These are phyloP conservation scores for Oryza longistaminata DNA, from an alignment of 176 grass and related monocot species.

Conservation along the genomic window DNA sequence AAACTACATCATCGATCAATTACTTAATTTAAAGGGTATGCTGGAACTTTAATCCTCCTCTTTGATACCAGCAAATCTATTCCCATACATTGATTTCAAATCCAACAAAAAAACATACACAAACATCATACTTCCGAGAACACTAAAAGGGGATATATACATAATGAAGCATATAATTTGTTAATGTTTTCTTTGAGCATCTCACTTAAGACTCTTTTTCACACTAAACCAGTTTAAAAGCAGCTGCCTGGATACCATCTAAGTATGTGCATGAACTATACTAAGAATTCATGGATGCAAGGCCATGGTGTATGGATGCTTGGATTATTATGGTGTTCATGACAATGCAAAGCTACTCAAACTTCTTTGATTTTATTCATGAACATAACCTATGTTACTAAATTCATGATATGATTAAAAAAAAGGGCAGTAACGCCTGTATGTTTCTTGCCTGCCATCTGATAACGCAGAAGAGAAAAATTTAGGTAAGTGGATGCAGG, in stretches of 20 bases:
- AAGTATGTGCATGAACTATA: not conserved
- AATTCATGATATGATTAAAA: not conserved
- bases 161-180: not conserved
- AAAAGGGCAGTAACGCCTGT: no score
- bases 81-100: not conserved
- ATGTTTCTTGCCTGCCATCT: not conserved
- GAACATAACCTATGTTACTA: not conserved
- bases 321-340: not conserved
- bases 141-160: not conserved
- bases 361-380: not conserved
- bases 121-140: not conserved
- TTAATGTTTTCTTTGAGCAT: not conserved
- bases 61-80: not conserved
- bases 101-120: not conserved
- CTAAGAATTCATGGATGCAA: not conserved
- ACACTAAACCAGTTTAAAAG: not conserved
- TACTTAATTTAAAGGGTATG: not conserved
- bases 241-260: not conserved
- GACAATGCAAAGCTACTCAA: not conserved
- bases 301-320: not conserved
- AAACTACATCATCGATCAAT: not conserved
- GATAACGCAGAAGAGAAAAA: not conserved
- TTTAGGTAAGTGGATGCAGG: not conserved
- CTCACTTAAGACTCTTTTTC: not conserved
- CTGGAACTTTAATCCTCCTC: not conserved